Base-by-base conservation (phyloP, 139 green algal genomes). In the Ettlia oleoabundans region DNA sequence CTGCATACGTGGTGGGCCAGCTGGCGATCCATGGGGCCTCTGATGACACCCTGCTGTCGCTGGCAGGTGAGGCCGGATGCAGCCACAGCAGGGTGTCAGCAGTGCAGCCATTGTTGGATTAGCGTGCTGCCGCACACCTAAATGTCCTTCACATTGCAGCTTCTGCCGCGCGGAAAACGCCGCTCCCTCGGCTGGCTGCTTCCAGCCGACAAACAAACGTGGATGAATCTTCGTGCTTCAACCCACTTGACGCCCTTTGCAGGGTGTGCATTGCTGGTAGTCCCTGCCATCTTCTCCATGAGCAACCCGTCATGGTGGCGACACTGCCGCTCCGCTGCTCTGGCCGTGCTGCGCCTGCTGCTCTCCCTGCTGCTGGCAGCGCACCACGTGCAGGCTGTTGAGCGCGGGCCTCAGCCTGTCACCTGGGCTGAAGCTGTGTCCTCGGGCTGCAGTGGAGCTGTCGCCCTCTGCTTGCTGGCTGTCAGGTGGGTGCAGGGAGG, bases 61-160 rank as follows among this genome's bases (percentile, higher is more conserved):
- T 78, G 51, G 71, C 71, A 30, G 68, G 68, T 58, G 40, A 18
- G 68, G n/a, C n/a, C n/a, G n/a, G n/a, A n/a, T n/a, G n/a, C n/a
- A n/a, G n/a, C n/a, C n/a, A n/a, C n/a, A n/a, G n/a, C n/a, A n/a
- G n/a, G n/a, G n/a, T n/a, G n/a, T n/a, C n/a, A n/a, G n/a, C n/a
- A n/a, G n/a, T n/a, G n/a, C n/a, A n/a, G n/a, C n/a, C n/a, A n/a
- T n/a, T n/a, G n/a, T n/a, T n/a, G n/a, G n/a, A n/a, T n/a, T n/a
- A n/a, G n/a, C n/a, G n/a, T n/a, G n/a, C n/a, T n/a, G n/a, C n/a
- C n/a, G n/a, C n/a, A n/a, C n/a, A n/a, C n/a, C n/a, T n/a, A n/a
- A n/a, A n/a, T n/a, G n/a, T n/a, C n/a, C n/a, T n/a, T n/a, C n/a
- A n/a, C n/a, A n/a, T n/a, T n/a, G n/a, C n/a, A n/a, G n/a, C n/a